These are phyloP conservation scores for Daldinia grandis DNA, from an alignment of 495 filamentous ascomycete genomes.

Conservation along the genomic window DNA sequence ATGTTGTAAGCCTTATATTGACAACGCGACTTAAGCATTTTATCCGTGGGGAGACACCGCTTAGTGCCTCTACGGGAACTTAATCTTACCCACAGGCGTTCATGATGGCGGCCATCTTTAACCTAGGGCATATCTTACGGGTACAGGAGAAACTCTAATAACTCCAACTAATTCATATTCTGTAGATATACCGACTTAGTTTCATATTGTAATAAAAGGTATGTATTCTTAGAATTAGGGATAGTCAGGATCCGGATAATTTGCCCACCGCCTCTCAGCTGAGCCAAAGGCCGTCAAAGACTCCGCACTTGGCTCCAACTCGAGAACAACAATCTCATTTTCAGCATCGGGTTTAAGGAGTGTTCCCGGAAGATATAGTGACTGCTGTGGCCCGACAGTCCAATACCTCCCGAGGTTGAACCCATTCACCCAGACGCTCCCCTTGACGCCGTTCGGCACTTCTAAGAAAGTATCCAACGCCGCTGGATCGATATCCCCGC, in stretches of 20 bases:
- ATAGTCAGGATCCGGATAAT: slow-evolving; percentile 55
- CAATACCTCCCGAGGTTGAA: slow-evolving; percentile 58
- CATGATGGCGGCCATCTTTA: neutral
- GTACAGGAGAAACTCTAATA: too few relatives aligned
- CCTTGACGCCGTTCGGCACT: slow-evolving; percentile 54
- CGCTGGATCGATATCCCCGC: slow-evolving; percentile 24
- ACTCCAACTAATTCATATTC: too few relatives aligned
- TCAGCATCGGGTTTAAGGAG: slow-evolving; percentile 37
- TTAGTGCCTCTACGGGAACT: neutral
- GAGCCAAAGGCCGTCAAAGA: slow-evolving; percentile 45
- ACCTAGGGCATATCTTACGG: too few relatives aligned
- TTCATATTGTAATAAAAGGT: too few relatives aligned
- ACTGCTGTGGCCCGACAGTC: slow-evolving; percentile 58
- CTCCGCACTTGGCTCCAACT: slow-evolving; percentile 50
- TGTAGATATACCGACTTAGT: too few relatives aligned
- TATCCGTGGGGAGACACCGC: neutral
- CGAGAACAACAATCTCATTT: slow-evolving; percentile 55
- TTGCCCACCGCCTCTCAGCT: slow-evolving; percentile 51
- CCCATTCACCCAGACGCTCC: slow-evolving; percentile 58
- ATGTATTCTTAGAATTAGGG: slow-evolving; percentile 5
- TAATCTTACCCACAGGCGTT: neutral
- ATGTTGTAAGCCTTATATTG: neutral
- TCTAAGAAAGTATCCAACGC: slow-evolving; percentile 53
- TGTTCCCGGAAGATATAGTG: slow-evolving; percentile 54
- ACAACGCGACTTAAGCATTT: neutral